phyloP scores from a whole-genome alignment of 2,329 filamentous ascomycete species.

The Trichoderma hamatum region DNA sequence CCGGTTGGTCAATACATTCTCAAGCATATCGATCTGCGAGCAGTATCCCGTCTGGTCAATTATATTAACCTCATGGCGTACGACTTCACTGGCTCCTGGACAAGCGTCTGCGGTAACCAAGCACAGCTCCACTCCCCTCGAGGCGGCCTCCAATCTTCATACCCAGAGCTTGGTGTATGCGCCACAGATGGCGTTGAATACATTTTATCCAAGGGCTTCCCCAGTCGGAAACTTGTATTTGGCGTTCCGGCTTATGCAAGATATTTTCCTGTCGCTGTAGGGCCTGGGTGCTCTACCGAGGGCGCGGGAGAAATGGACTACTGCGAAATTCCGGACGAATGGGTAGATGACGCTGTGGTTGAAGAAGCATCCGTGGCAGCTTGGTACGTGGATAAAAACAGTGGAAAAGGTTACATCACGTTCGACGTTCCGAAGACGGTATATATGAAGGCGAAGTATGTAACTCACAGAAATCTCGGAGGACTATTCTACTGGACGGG shows the following conservation, averaged over 20 bases:
- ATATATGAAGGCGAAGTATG: conserved; percentile 62
- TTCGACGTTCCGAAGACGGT: conserved; percentile 67
- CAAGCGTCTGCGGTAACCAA: conserved; percentile 62
- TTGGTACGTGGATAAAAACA: conserved; percentile 52
- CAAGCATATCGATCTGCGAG: conserved; percentile 58
- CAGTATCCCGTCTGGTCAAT: conserved; percentile 58
- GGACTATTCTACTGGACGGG: conserved; percentile 73
- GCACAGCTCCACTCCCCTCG: conserved; percentile 59
- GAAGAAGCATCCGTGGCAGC: conserved; percentile 59
- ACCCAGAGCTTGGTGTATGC: conserved; percentile 44
- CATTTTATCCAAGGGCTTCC: conserved; percentile 56
- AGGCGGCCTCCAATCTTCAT: conserved; percentile 30
- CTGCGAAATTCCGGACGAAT: conserved; percentile 60
- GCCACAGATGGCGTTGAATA: conserved; percentile 61
- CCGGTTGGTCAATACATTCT: conserved; percentile 66
- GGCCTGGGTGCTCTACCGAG: conserved; percentile 56
- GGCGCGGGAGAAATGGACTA: conserved; percentile 62
- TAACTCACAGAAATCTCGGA: conserved; percentile 55
- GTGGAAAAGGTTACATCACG: conserved; percentile 58
- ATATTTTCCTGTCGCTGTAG: conserved; percentile 58
- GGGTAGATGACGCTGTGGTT: conserved; percentile 44
- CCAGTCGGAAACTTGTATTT: conserved; percentile 60
- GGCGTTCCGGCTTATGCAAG: conserved; percentile 67
- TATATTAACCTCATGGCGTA: conserved; percentile 71
- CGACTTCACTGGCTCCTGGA: conserved; percentile 68